A percentile compares a stretch with the other conserved stretches of the same genome.
phyloP scores from a whole-genome alignment of 2,329 filamentous ascomycete species.

The Bipolaris oryzae region DNA sequence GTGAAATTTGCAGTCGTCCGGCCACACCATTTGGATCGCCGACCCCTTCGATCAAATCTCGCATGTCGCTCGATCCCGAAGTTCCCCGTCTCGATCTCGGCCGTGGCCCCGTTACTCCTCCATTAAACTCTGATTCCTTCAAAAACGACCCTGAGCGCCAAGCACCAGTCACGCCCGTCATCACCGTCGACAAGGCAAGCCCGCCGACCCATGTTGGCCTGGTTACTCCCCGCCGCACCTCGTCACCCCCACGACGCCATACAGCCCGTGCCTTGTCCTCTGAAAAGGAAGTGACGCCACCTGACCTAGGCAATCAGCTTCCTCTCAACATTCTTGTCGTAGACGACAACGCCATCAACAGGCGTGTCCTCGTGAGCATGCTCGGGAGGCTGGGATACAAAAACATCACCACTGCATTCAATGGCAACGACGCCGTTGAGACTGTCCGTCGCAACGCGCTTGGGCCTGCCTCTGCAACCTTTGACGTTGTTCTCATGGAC shows the following conservation, averaged over 20 bases:
- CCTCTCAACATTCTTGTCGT: slow-evolving; percentile 72
- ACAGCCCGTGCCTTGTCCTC: slow-evolving; percentile 26
- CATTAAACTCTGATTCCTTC: slow-evolving; percentile 32
- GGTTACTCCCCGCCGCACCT: slow-evolving; percentile 36
- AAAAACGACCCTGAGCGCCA: slow-evolving; percentile 22
- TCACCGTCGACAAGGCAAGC: slow-evolving; percentile 19
- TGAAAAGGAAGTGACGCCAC: slow-evolving; percentile 25
- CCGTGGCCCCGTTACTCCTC: slow-evolving; percentile 38
- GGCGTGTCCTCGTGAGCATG: slow-evolving; percentile 70
- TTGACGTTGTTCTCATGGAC: slow-evolving; percentile 74
- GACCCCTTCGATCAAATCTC: slow-evolving; percentile 44
- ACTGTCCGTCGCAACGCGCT: slow-evolving; percentile 57
- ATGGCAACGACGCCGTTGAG: slow-evolving; percentile 70
- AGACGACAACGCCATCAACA: slow-evolving; percentile 76
- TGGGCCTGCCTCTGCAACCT: slow-evolving; percentile 40
- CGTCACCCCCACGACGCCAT: slow-evolving; percentile 35
- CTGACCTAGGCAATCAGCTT: slow-evolving; percentile 61
- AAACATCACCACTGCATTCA: slow-evolving; percentile 67
- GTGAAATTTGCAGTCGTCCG: slow-evolving; percentile 58
- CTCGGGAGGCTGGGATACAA: slow-evolving; percentile 70
- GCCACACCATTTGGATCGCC: slow-evolving; percentile 57
- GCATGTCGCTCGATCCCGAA: slow-evolving; percentile 40
- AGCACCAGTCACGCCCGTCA: slow-evolving; percentile 16
- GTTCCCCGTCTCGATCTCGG: slow-evolving; percentile 21
- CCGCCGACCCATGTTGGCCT: slow-evolving; percentile 24